Evolutionary conservation across 192 early-diverging fungal genomes (phyloP), one percentile per base, ranked within the genome.

Genomic region (Borealophlyctis nickersoniae): DNA sequence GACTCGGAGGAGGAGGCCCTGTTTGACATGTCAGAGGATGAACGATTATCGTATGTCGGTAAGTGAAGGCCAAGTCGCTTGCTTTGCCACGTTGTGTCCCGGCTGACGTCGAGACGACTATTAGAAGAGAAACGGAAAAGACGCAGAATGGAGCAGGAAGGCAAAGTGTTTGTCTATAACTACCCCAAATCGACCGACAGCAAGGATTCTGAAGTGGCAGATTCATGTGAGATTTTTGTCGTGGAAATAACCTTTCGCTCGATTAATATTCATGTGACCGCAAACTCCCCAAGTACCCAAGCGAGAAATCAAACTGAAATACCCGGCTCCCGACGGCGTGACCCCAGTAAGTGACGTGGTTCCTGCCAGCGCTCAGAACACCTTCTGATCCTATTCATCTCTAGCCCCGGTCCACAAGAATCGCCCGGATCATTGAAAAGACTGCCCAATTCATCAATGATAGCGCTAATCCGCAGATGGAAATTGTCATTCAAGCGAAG

Each of bases 401-500:
- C 7, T 19, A 45, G 74, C 90, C 90, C 4, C 62, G 58, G 19
- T 81, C 78, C 9, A 69, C 79, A 56, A 62, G 85, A 35, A 76
- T 84, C 32, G 80, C 84, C 54, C 81, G 77, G n/a, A 75, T 91
- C 36, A 87, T 91, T 31, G 86, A 90, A 60, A 72, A 76, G 30
- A 89, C 88, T 0, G 88, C 89, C 11, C 77, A 78, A 59, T 88
- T 91, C 67, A 75, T 91, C 36, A 71, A 78, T 49, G 69, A 77
- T 52, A 62, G 74, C 60, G 63, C 70, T 22, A 72, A 82, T 39
- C 73, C 89, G 0, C 79, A 85, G 26, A 81, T 86, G 74, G 89
- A 91, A 67, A 81, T 91, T 48, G 62, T 81, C 31, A 78, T 91
- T 26, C 87, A 91, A 60, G 89, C 84, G 55, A 86, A 86, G 66